These are phyloP conservation scores for Symbiodinium natans DNA, from an alignment of 73 alveolate species.

Conservation along the genomic window DNA sequence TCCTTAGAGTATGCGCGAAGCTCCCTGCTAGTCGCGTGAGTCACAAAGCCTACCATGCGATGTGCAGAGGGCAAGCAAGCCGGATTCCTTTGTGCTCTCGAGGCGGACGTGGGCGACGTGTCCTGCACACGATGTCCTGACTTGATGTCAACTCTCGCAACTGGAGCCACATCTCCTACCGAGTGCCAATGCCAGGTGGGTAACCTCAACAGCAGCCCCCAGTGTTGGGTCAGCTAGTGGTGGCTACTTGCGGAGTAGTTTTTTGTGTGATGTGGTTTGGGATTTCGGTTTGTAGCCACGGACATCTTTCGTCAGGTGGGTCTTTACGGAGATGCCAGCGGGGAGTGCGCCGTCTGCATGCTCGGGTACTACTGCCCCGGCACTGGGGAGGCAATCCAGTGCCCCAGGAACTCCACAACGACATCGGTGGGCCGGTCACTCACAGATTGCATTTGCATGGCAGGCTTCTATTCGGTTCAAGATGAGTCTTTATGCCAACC, in stretches of 20 bases:
- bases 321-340: slow-evolving; percentile 24
- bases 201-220: not conserved
- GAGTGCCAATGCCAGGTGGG: slow-evolving; percentile 68
- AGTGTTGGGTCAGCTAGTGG: not conserved
- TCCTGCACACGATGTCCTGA: slow-evolving; percentile 24
- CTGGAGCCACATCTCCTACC: slow-evolving; percentile 40
- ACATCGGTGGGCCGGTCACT: not conserved
- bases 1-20: not conserved
- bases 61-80: no score
- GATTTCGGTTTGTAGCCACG: not conserved
- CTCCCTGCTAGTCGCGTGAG: no score
- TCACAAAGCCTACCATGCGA: no score
- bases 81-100: not conserved
- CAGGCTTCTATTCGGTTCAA: slow-evolving; percentile 33
- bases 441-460: slow-evolving; percentile 39
- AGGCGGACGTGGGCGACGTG: slow-evolving; percentile 40
- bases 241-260: not conserved
- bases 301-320: not conserved
- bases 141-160: slow-evolving; percentile 17
- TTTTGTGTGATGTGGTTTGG: not conserved
- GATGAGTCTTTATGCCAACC: not conserved
- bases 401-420: slow-evolving; percentile 47
- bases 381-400: slow-evolving; percentile 20
- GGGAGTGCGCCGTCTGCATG: slow-evolving; percentile 14
- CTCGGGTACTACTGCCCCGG: slow-evolving; percentile 48